A percentile compares a stretch with the other conserved stretches of the same genome.
Conservation (phyloP, 2,329 filamentous ascomycete genomes). For the Venturia effusa region DNA sequence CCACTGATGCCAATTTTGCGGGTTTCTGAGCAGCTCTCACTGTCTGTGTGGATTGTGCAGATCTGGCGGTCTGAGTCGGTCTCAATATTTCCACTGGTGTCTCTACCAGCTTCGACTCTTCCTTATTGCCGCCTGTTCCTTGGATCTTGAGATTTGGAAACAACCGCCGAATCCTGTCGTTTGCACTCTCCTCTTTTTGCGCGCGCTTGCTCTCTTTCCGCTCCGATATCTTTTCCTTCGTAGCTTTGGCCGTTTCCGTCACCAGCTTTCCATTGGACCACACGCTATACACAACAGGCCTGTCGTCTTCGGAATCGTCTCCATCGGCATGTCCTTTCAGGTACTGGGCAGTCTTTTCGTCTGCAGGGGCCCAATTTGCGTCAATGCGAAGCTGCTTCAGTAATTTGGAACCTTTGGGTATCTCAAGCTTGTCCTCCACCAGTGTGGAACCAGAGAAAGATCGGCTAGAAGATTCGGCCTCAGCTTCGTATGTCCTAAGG, state of each 20-base stretch:
- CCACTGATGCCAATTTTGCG: constrained; percentile 5
- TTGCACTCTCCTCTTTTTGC: background rate
- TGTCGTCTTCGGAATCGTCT: background rate
- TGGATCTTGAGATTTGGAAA: constrained; percentile 2
- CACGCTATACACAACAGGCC: background rate
- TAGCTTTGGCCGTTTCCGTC: background rate
- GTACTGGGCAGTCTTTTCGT: constrained; percentile 20
- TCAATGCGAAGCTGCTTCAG: constrained; percentile 23
- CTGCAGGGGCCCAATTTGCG: constrained; percentile 18
- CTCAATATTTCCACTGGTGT: background rate
- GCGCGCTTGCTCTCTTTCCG: background rate
- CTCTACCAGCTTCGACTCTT: background rate
- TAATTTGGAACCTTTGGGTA: background rate
- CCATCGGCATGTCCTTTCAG: background rate
- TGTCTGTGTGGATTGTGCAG: background rate
- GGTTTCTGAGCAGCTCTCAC: constrained; percentile 6
- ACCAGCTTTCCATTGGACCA: constrained; percentile 7
- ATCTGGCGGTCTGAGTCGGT: background rate
- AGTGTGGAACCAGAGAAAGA: constrained; percentile 31
- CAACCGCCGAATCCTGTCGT: constrained; percentile 13
- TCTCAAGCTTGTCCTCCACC: constrained; percentile 19
- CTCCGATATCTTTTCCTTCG: constrained; percentile 4
- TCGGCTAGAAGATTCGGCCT: background rate
- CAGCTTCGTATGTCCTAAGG: constrained; percentile 16
- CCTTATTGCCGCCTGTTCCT: background rate